Evolutionary conservation across 768 basidiomycete genomes (phyloP).

Genomic region (Rhizopogon vinicolor): DNA sequence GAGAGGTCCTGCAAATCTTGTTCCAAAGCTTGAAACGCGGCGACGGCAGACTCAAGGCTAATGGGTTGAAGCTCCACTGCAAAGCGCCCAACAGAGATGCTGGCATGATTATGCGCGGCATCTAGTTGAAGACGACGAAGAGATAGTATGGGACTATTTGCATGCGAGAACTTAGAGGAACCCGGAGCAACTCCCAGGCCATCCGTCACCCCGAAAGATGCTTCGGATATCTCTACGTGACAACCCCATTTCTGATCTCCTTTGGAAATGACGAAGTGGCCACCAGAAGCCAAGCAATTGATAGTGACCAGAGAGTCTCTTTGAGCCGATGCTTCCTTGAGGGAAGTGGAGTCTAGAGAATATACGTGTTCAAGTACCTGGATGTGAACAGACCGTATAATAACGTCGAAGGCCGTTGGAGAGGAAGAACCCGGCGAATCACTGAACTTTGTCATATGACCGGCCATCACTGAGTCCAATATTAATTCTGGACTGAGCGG

Average conservation of each 20-base stretch:
- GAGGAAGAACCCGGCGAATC: slow-evolving; percentile 13
- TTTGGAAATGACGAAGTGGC: not conserved
- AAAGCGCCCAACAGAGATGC: slow-evolving; percentile 18
- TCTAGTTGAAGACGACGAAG: not conserved
- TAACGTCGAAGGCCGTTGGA: slow-evolving; percentile 35
- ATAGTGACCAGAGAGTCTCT: not conserved
- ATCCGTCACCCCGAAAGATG: not conserved
- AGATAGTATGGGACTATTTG: not conserved
- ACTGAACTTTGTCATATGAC: slow-evolving; percentile 30
- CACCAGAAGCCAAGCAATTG: not conserved
- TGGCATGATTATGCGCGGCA: not conserved
- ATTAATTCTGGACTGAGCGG: slow-evolving; percentile 32
- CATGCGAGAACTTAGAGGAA: not conserved
- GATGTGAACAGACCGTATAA: slow-evolving; percentile 35
- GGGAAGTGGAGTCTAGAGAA: not conserved
- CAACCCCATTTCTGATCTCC: not conserved
- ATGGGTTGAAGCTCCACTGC: slow-evolving; percentile 22
- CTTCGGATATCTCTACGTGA: not conserved
- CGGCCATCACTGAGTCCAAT: slow-evolving; percentile 38
- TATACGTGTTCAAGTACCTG: slow-evolving; percentile 43
- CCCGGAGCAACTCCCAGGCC: not conserved
- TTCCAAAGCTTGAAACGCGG: slow-evolving; percentile 9
- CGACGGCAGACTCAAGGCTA: slow-evolving; percentile 24
- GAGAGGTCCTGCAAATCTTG: slow-evolving; percentile 10
- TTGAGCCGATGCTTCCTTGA: not conserved